Conservation (phyloP, 768 basidiomycete genomes). For the Xanthoconium purpureum region DNA sequence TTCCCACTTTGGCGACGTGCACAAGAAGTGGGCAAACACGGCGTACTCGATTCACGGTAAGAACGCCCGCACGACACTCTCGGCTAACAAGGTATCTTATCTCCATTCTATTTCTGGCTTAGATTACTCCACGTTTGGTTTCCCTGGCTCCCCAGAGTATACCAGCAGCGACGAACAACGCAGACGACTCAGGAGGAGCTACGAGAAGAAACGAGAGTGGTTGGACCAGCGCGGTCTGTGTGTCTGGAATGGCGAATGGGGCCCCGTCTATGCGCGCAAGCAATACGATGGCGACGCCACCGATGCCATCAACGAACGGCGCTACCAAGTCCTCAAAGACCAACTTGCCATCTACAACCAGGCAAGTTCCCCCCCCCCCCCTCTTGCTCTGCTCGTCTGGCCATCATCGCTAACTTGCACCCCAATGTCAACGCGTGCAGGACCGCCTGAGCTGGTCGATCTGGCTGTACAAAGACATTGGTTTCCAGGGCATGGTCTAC, state of each 20-base stretch:
- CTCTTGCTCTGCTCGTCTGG: too few species aligned
- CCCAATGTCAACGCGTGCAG: constrained; percentile 26
- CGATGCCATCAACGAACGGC: constrained; percentile 60
- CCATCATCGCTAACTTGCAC: too few species aligned
- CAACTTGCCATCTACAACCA: constrained; percentile 71
- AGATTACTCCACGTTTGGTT: constrained; percentile 53
- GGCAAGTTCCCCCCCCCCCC: background rate
- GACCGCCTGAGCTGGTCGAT: constrained; percentile 76
- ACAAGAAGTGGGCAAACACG: constrained; percentile 64
- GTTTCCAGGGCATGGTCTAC: constrained; percentile 85
- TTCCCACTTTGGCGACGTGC: constrained; percentile 63
- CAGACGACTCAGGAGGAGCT: constrained; percentile 50
- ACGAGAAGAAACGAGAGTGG: constrained; percentile 74
- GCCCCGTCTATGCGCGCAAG: constrained; percentile 72
- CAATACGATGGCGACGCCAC: constrained; percentile 57
- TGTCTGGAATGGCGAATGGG: constrained; percentile 83
- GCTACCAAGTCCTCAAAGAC: constrained; percentile 67
- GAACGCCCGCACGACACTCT: background rate
- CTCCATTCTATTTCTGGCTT: background rate
- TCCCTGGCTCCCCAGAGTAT: constrained; percentile 63
- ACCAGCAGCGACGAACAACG: constrained; percentile 51
- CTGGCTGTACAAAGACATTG: constrained; percentile 86
- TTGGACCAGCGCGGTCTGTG: constrained; percentile 65
- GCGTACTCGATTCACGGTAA: constrained; percentile 75
- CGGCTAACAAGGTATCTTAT: background rate